These are phyloP conservation scores for Boletus bicolor DNA, from an alignment of 768 basidiomycete genomes.

Conservation along the genomic window DNA sequence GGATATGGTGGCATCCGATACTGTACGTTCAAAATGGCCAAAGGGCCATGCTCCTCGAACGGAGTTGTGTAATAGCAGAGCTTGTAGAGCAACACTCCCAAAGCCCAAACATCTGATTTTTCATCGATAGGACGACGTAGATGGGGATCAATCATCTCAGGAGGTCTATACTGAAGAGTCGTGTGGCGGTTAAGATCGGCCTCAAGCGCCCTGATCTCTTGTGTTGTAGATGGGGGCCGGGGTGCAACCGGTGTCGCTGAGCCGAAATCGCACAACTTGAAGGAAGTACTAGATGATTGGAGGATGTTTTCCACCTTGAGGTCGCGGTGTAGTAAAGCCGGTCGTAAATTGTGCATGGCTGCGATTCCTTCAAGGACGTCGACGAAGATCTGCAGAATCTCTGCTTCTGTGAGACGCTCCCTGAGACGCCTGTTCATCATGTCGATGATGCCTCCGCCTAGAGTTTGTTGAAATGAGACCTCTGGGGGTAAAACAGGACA, in stretches of 20 bases:
- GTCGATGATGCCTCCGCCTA: slow-evolving; percentile 98
- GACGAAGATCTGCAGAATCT: slow-evolving; percentile 96
- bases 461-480: slow-evolving; percentile 8
- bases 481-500: background rate
- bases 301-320: slow-evolving; percentile 99
- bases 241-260: slow-evolving; percentile 75
- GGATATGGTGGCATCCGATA: slow-evolving; percentile 91
- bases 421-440: slow-evolving; percentile 98
- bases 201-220: slow-evolving; percentile 85
- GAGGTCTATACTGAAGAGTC: slow-evolving; percentile 96
- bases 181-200: slow-evolving; percentile 92
- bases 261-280: slow-evolving; percentile 98
- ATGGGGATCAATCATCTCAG: slow-evolving; percentile 95
- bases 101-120: slow-evolving; percentile 97
- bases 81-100: slow-evolving; percentile 96
- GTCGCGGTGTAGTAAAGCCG: slow-evolving; percentile 92
- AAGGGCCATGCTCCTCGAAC: slow-evolving; percentile 94
- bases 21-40: slow-evolving; percentile 95
- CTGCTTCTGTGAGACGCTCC: slow-evolving; percentile 90
- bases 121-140: slow-evolving; percentile 82
- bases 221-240: slow-evolving; percentile 69
- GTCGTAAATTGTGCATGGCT: slow-evolving; percentile 91
- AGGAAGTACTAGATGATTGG: slow-evolving; percentile 76
- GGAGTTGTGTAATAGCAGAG: slow-evolving; percentile 99
- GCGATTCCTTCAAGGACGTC: slow-evolving; percentile 98